Evolutionary conservation across 2,329 filamentous ascomycete species (phyloP).

Genomic region (Zarea fungicola): DNA sequence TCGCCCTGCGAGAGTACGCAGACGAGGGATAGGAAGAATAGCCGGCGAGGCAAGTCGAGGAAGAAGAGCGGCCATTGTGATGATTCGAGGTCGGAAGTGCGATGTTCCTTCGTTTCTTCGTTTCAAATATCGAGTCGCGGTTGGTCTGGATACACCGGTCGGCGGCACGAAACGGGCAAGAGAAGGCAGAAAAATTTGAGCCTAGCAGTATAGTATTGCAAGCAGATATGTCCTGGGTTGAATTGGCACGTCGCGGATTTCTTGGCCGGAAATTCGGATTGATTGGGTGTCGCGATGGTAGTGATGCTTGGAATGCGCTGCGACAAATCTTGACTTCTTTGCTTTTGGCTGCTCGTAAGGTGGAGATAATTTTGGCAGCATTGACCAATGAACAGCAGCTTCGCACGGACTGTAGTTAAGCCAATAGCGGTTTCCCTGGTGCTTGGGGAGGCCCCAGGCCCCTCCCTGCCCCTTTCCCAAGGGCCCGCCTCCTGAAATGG

Average conservation of each 20-base stretch:
- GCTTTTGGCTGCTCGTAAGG: conserved; percentile 6
- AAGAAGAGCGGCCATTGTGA: conserved; percentile 50
- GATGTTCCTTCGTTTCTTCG: no score
- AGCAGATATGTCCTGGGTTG: neutral
- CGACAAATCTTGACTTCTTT: conserved; percentile 10
- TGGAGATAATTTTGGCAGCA: neutral
- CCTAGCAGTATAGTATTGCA: neutral
- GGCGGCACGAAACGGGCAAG: no score
- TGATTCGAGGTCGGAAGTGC: conserved; percentile 6
- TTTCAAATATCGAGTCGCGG: no score
- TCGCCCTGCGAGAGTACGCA: conserved; percentile 39
- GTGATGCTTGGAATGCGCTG: conserved; percentile 1
- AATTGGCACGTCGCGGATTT: conserved; percentile 1
- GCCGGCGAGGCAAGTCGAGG: conserved; percentile 45
- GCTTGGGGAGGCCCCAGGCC: neutral
- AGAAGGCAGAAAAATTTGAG: neutral
- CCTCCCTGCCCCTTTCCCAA: conserved; percentile 10
- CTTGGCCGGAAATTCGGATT: neutral
- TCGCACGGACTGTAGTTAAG: conserved; percentile 8
- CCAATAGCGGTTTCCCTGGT: conserved; percentile 10
- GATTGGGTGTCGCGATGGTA: conserved; percentile 1
- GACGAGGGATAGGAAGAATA: conserved; percentile 36
- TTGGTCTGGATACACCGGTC: no score
- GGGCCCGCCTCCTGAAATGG: conserved; percentile 10
- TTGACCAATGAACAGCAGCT: conserved; percentile 9